These are phyloP conservation scores for Tylopilus sp. DNA, from an alignment of 768 basidiomycete genomes.

Conservation along the genomic window DNA sequence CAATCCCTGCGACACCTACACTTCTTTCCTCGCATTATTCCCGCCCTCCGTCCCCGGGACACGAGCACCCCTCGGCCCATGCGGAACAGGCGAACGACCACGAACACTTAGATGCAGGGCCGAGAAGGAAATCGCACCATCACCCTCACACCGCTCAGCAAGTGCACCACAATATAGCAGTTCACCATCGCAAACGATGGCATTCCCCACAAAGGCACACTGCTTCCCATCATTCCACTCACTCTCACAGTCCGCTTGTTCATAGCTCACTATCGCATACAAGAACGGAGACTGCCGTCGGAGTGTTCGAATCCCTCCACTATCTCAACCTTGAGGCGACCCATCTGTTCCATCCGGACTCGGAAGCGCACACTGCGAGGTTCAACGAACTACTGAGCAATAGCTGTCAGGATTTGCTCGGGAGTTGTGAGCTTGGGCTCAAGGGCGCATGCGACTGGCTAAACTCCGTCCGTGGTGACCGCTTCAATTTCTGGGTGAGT, in stretches of 20 bases:
- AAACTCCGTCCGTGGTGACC: constrained; percentile 32
- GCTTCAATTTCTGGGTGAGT: constrained; percentile 37
- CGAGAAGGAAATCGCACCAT: neutral
- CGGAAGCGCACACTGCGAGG: constrained; percentile 39
- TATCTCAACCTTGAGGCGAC: constrained; percentile 67
- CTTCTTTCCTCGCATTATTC: constrained; percentile 30
- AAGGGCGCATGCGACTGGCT: constrained; percentile 51
- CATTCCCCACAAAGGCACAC: constrained; percentile 13
- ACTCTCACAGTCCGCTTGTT: constrained; percentile 38
- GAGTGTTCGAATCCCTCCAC: constrained; percentile 68
- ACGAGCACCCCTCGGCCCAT: neutral
- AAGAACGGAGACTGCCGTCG: constrained; percentile 54
- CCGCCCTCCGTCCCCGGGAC: constrained; percentile 31
- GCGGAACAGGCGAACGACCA: neutral
- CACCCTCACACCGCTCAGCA: constrained; percentile 2
- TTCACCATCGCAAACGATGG: constrained; percentile 6
- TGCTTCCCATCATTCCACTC: constrained; percentile 25
- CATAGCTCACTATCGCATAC: constrained; percentile 34
- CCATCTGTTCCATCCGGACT: constrained; percentile 47
- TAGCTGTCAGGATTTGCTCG: constrained; percentile 54
- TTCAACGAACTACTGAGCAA: constrained; percentile 44
- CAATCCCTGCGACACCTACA: constrained; percentile 34
- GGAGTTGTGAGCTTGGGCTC: constrained; percentile 39
- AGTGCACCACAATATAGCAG: constrained; percentile 1
- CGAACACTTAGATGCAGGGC: neutral